These are phyloP conservation scores for Trichoderma citrinoviride DNA, from an alignment of 2,329 filamentous ascomycete genomes.

Conservation along the genomic window DNA sequence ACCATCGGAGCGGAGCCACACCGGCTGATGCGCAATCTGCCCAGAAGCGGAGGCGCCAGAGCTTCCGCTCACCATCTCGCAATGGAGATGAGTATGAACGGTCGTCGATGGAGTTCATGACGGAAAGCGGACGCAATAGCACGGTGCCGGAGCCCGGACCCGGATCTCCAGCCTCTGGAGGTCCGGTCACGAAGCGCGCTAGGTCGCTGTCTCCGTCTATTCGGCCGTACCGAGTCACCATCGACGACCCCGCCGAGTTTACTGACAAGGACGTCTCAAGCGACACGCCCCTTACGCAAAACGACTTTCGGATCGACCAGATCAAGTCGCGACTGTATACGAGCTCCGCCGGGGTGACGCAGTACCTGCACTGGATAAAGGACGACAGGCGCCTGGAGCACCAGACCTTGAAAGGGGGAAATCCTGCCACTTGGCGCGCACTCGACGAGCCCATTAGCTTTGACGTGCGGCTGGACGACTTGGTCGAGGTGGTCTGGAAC, in stretches of 20 bases:
- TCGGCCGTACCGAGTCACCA: not conserved
- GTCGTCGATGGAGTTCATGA: slow-evolving; percentile 31
- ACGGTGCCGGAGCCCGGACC: slow-evolving; percentile 9
- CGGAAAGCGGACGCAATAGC: slow-evolving; percentile 26
- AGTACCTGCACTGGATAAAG: slow-evolving; percentile 55
- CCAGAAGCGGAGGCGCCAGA: slow-evolving; percentile 36
- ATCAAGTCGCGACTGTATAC: slow-evolving; percentile 50
- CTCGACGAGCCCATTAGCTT: slow-evolving; percentile 53
- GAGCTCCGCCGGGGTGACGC: slow-evolving; percentile 48
- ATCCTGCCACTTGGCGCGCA: slow-evolving; percentile 47
- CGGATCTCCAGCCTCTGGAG: slow-evolving; percentile 17
- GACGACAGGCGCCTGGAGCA: slow-evolving; percentile 48
- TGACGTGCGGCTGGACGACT: slow-evolving; percentile 46
- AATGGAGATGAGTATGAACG: slow-evolving; percentile 24
- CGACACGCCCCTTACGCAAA: slow-evolving; percentile 42
- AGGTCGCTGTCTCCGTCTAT: slow-evolving; percentile 27
- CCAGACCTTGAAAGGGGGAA: slow-evolving; percentile 49
- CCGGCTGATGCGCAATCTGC: slow-evolving; percentile 23
- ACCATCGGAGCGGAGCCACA: slow-evolving; percentile 27
- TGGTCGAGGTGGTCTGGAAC: slow-evolving; percentile 47
- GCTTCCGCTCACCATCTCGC: slow-evolving; percentile 28
- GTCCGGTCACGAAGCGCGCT: slow-evolving; percentile 28
- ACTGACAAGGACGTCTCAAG: slow-evolving; percentile 50
- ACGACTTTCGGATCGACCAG: slow-evolving; percentile 53
- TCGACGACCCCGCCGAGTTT: not conserved